Evolutionary conservation across 305 asterid genomes (phyloP).

Genomic region (Fraxinus ornus): DNA sequence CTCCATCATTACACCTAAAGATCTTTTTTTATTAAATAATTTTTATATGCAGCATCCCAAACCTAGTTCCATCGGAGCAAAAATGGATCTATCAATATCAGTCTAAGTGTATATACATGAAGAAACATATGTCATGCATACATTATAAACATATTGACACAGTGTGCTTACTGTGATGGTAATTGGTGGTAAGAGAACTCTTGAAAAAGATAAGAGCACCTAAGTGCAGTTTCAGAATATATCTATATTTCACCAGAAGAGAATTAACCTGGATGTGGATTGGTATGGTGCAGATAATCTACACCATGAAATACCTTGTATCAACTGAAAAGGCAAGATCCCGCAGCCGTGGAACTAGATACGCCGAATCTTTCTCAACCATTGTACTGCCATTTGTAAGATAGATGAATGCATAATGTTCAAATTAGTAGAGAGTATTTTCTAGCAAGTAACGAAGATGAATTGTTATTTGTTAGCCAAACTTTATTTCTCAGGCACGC

Average conservation of each 20-base stretch:
- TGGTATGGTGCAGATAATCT: conserved; percentile 12
- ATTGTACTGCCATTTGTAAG: conserved; percentile 58
- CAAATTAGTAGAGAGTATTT: conserved; percentile 6
- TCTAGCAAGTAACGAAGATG: conserved; percentile 7
- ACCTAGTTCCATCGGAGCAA: neutral
- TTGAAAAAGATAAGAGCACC: neutral
- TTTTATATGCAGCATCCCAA: neutral
- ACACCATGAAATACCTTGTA: conserved; percentile 49
- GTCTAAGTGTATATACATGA: neutral
- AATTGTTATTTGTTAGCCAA: neutral
- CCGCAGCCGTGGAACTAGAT: conserved; percentile 83
- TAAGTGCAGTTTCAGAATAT: neutral
- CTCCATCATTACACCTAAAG: neutral
- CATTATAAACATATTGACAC: neutral
- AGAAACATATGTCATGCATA: neutral
- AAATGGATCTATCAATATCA: neutral
- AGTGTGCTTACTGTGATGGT: neutral
- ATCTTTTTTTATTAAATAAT: neutral
- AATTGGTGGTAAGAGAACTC: neutral
- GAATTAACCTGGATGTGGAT: neutral
- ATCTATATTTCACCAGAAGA: neutral
- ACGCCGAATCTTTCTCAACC: conserved; percentile 74
- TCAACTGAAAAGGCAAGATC: conserved; percentile 95
- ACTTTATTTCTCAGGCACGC: conserved; percentile 29
- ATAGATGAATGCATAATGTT: conserved; percentile 11